phyloP scores from a whole-genome alignment of 2,329 filamentous ascomycete species.

The Xylariaceae sp. region DNA sequence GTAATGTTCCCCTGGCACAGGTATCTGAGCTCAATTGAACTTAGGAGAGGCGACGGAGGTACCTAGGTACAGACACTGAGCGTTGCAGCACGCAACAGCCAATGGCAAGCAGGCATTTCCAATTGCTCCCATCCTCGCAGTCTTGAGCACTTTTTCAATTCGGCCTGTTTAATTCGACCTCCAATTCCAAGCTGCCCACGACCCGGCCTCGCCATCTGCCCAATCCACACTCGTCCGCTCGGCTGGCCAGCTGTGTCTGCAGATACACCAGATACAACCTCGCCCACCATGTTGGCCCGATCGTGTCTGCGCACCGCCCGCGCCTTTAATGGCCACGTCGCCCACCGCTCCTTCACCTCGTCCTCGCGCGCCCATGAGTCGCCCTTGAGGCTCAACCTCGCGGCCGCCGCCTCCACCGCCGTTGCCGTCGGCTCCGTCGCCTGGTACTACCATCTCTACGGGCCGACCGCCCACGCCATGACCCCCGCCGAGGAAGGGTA shows the following conservation, averaged over 20 bases:
- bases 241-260: neutral
- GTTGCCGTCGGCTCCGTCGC: conserved; percentile 85
- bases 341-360: conserved; percentile 64
- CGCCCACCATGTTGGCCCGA: conserved; percentile 85
- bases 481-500: conserved; percentile 97
- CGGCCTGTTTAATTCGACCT: conserved; percentile 21
- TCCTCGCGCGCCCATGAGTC: conserved; percentile 74
- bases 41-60: no score
- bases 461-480: conserved; percentile 81
- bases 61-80: no score
- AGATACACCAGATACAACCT: conserved; percentile 30
- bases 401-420: conserved; percentile 81
- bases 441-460: conserved; percentile 98
- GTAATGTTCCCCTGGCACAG: no score
- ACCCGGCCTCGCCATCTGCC: conserved; percentile 2
- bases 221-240: conserved; percentile 32
- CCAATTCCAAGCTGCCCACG: conserved; percentile 22
- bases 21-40: no score
- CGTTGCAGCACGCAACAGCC: conserved; percentile 4
- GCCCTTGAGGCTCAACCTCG: conserved; percentile 78
- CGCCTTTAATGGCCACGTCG: conserved; percentile 69
- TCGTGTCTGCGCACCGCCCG: conserved; percentile 86
- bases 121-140: conserved; percentile 27
- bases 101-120: conserved; percentile 30
- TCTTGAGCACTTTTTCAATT: conserved; percentile 33